Percentiles rank a stretch among this genome's conserved stretches.
Evolutionary conservation across 371 early-diverging fungal species (phyloP).

Genomic region (Mucor mucedo): DNA sequence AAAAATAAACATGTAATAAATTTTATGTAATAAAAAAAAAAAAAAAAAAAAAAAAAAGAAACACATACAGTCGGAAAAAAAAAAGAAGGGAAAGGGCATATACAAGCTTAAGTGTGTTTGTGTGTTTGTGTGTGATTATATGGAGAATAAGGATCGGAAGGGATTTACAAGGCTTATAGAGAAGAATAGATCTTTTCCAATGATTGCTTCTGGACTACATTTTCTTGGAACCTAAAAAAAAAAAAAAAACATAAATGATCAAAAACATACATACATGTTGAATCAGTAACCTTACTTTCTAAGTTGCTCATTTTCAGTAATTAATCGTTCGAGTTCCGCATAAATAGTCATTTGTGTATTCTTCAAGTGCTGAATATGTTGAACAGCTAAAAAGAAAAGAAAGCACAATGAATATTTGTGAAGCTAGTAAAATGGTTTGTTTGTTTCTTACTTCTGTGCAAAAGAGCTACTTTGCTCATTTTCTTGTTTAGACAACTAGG

Average conservation of each 20-base stretch:
- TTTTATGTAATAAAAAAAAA: neutral
- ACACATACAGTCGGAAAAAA: neutral
- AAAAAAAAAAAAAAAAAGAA: slow-evolving; percentile 8
- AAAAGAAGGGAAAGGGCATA: neutral
- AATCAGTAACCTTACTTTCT: slow-evolving; percentile 40
- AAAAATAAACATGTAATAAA: neutral
- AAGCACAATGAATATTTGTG: neutral
- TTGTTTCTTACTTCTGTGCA: slow-evolving; percentile 49
- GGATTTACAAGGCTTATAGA: neutral
- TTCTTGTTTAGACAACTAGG: slow-evolving; percentile 60
- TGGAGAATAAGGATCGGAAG: slow-evolving; percentile 5
- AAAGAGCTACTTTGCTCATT: slow-evolving; percentile 60
- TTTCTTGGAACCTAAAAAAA: slow-evolving; percentile 30
- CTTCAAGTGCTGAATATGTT: slow-evolving; percentile 55
- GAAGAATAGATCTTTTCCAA: slow-evolving; percentile 12
- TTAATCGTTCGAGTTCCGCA: slow-evolving; percentile 47
- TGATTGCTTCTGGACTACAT: slow-evolving; percentile 29
- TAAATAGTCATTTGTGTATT: slow-evolving; percentile 48
- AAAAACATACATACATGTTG: neutral
- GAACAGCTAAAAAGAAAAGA: slow-evolving; percentile 38
- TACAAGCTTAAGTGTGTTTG: slow-evolving; percentile 6
- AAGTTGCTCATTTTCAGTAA: slow-evolving; percentile 52
- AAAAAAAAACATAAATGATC: neutral
- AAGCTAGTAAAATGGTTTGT: too few relatives aligned
- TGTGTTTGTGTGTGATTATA: slow-evolving; percentile 19